phyloP scores from a whole-genome alignment of 1,139 yeast genomes.

The Hyphopichia khmerensis region DNA sequence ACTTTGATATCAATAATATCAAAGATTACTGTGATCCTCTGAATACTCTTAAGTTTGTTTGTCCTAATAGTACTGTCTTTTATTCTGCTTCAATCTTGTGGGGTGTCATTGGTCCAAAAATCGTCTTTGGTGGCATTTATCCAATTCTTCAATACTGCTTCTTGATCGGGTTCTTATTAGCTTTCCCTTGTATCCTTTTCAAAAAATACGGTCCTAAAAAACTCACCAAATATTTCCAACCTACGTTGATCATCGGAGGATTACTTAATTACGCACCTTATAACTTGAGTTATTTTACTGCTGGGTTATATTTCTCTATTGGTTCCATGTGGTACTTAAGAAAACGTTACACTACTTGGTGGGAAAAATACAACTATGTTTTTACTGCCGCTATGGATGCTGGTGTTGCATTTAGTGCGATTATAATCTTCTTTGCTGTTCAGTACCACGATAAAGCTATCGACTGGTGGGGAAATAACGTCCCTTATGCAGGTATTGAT shows the following conservation, averaged over 20 bases:
- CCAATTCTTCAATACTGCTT: slow-evolving; percentile 52
- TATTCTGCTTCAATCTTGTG: slow-evolving; percentile 52
- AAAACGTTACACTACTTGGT: slow-evolving; percentile 48
- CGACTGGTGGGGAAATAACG: slow-evolving; percentile 63
- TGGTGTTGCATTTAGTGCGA: slow-evolving; percentile 52
- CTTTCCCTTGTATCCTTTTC: slow-evolving; percentile 40
- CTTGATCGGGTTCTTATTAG: slow-evolving; percentile 52
- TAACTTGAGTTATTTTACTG: slow-evolving; percentile 47
- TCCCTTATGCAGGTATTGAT: slow-evolving; percentile 43
- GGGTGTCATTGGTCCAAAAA: slow-evolving; percentile 69
- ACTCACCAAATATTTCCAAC: slow-evolving; percentile 35
- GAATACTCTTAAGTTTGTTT: slow-evolving; percentile 46
- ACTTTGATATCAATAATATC: slow-evolving; percentile 45
- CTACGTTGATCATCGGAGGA: slow-evolving; percentile 43
- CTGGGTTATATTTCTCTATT: slow-evolving; percentile 40
- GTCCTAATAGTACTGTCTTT: slow-evolving; percentile 49
- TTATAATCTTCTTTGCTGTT: slow-evolving; percentile 56
- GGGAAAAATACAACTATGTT: slow-evolving; percentile 60
- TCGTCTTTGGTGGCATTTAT: slow-evolving; percentile 49
- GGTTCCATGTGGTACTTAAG: slow-evolving; percentile 50
- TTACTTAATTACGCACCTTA: slow-evolving; percentile 45
- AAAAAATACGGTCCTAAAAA: slow-evolving; percentile 34
- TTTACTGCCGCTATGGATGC: slow-evolving; percentile 49
- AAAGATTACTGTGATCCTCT: slow-evolving; percentile 44
- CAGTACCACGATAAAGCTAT: slow-evolving; percentile 39